phyloP scores from a whole-genome alignment of 2,329 filamentous ascomycete genomes.

The Beauveria asiatica region DNA sequence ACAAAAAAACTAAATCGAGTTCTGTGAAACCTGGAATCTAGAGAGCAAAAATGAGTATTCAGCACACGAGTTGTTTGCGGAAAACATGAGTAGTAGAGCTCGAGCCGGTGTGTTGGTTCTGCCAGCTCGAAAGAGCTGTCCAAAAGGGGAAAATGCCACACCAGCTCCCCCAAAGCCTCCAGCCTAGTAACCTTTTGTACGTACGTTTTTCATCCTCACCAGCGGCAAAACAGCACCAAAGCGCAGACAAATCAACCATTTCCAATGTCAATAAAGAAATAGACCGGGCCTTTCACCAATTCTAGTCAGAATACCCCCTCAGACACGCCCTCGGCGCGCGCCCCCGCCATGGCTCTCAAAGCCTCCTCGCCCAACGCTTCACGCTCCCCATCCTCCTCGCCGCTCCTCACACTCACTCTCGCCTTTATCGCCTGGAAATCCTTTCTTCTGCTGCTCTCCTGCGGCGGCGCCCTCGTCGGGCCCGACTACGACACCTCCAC shows the following conservation, averaged over 20 bases:
- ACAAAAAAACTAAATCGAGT: too few species aligned
- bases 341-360: background rate
- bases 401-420: slow-evolving; percentile 18
- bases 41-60: too few species aligned
- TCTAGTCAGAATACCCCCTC: background rate
- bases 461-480: slow-evolving; percentile 38
- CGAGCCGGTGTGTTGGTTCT: background rate
- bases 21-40: too few species aligned
- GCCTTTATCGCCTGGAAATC: slow-evolving; percentile 59
- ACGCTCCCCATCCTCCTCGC: slow-evolving; percentile 11
- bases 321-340: too few species aligned
- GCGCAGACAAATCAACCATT: background rate
- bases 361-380: background rate
- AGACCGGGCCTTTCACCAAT: background rate
- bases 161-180: background rate
- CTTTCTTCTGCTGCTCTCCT: slow-evolving; percentile 54
- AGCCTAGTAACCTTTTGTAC: background rate
- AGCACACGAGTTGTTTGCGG: too few species aligned
- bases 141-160: background rate
- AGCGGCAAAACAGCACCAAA: too few species aligned
- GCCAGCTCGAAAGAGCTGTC: background rate
- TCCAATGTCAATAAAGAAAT: background rate
- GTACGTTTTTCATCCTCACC: too few species aligned
- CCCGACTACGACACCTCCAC: slow-evolving; percentile 75
- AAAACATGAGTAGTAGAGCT: too few species aligned